A percentile compares a stretch with the other conserved stretches of the same genome.
Evolutionary conservation across 2,329 filamentous ascomycete species (phyloP).

Genomic region (Orbilia blumenaviensis): DNA sequence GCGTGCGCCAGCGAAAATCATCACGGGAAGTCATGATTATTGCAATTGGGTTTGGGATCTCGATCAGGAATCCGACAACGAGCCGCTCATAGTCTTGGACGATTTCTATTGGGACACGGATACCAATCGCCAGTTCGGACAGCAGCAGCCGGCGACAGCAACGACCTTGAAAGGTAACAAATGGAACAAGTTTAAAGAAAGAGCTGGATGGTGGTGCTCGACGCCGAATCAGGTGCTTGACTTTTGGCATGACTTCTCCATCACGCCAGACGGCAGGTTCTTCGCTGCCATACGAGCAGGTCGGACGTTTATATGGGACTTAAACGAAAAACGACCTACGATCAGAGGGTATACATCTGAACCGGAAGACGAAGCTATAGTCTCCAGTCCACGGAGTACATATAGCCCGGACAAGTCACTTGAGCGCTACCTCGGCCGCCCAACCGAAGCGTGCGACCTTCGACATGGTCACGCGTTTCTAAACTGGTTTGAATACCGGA

Average conservation of each 20-base stretch:
- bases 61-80: conserved; percentile 27
- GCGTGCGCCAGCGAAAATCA: conserved; percentile 35
- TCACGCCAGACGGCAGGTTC: conserved; percentile 53
- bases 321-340: conserved; percentile 39
- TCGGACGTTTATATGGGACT: conserved; percentile 57
- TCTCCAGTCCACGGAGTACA: background rate
- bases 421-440: conserved; percentile 39
- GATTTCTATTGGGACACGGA: conserved; percentile 57
- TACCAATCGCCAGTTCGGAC: background rate
- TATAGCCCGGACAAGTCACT: conserved; percentile 8
- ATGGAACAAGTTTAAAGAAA: conserved; percentile 56
- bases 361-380: background rate
- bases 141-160: too few species aligned
- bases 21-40: conserved; percentile 57
- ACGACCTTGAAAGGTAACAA: conserved; percentile 23
- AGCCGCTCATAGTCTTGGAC: conserved; percentile 56
- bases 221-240: conserved; percentile 57
- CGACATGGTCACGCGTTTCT: conserved; percentile 33
- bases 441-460: conserved; percentile 17
- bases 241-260: conserved; percentile 57
- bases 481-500: conserved; percentile 56
- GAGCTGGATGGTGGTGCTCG: conserved; percentile 57
- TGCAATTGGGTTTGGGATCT: conserved; percentile 58
- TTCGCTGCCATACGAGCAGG: conserved; percentile 56
- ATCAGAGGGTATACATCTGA: conserved; percentile 41